A percentile compares a stretch with the other conserved stretches of the same genome.
Evolutionary conservation across 2,329 filamentous ascomycete species (phyloP).

Genomic region (Elsinoe australis): DNA sequence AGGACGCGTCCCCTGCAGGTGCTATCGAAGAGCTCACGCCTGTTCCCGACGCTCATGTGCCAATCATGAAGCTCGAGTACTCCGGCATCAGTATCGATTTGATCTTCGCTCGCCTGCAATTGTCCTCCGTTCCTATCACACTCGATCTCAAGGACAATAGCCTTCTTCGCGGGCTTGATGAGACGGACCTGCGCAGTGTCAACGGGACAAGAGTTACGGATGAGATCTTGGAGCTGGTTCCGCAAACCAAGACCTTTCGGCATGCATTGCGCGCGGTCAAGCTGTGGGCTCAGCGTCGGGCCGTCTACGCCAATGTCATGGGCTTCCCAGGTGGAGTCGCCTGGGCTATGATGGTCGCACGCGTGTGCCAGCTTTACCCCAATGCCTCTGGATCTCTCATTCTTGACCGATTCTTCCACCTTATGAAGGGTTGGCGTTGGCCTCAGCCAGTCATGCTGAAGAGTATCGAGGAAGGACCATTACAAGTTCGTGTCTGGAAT

Average conservation of each 20-base stretch:
- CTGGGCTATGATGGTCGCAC: conserved; percentile 94
- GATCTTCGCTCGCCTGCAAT: conserved; percentile 50
- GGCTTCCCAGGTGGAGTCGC: conserved; percentile 95
- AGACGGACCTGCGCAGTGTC: conserved; percentile 76
- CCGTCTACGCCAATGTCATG: conserved; percentile 80
- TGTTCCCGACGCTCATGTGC: conserved; percentile 85
- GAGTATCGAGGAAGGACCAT: conserved; percentile 69
- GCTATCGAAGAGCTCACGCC: conserved; percentile 76
- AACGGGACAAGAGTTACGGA: conserved; percentile 94
- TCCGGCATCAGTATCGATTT: conserved; percentile 89
- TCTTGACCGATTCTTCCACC: conserved; percentile 86
- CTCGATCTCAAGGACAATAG: conserved; percentile 75
- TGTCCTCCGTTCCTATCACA: conserved; percentile 43
- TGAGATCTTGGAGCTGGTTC: conserved; percentile 81
- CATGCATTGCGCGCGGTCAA: conserved; percentile 87
- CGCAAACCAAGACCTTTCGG: conserved; percentile 82
- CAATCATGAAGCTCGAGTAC: conserved; percentile 95
- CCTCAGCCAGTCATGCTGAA: conserved; percentile 89
- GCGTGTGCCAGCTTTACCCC: conserved; percentile 93
- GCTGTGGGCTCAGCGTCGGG: conserved; percentile 76
- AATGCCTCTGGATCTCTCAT: conserved; percentile 83
- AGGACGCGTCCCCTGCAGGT: conserved; percentile 66
- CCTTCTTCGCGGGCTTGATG: conserved; percentile 76
- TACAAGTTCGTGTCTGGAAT: conserved; percentile 88
- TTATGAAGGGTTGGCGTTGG: conserved; percentile 89